Conservation (phyloP, 2,329 filamentous ascomycete genomes). For the Ophiocordyceps australis region DNA sequence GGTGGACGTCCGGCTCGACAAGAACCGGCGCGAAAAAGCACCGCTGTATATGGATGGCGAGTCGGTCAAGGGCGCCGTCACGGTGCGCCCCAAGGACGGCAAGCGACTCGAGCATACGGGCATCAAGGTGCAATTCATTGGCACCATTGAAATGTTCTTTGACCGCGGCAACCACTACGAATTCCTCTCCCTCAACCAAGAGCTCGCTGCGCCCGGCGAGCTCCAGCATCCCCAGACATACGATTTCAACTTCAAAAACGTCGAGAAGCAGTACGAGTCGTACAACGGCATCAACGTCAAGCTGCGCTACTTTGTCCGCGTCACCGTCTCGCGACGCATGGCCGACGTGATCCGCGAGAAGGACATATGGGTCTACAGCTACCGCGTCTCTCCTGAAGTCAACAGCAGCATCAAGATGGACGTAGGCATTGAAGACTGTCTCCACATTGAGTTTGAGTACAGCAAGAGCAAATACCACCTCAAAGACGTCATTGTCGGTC, state of each 20-base stretch:
- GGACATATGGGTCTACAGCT: constrained; percentile 98
- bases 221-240: constrained; percentile 97
- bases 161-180: constrained; percentile 98
- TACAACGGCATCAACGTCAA: constrained; percentile 99
- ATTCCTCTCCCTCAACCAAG: constrained; percentile 91
- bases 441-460: constrained; percentile 99
- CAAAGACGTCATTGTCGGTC: constrained; percentile 95
- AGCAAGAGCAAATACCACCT: constrained; percentile 98
- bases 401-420: constrained; percentile 99
- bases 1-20: constrained; percentile 96
- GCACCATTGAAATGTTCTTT: constrained; percentile 99
- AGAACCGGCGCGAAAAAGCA: constrained; percentile 91
- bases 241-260: constrained; percentile 99
- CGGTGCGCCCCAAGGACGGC: constrained; percentile 90
- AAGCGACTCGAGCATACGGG: constrained; percentile 95
- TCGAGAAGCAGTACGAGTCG: constrained; percentile 99
- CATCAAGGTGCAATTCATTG: constrained; percentile 99
- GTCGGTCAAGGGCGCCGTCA: constrained; percentile 92
- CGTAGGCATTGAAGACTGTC: constrained; percentile 95
- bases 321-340: constrained; percentile 93
- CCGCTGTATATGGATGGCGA: constrained; percentile 96
- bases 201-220: constrained; percentile 90
- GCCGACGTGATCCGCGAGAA: constrained; percentile 97
- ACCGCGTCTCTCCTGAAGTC: constrained; percentile 93
- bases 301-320: constrained; percentile 92